phyloP scores from a whole-genome alignment of 768 basidiomycete genomes.

The Boletus edulis region DNA sequence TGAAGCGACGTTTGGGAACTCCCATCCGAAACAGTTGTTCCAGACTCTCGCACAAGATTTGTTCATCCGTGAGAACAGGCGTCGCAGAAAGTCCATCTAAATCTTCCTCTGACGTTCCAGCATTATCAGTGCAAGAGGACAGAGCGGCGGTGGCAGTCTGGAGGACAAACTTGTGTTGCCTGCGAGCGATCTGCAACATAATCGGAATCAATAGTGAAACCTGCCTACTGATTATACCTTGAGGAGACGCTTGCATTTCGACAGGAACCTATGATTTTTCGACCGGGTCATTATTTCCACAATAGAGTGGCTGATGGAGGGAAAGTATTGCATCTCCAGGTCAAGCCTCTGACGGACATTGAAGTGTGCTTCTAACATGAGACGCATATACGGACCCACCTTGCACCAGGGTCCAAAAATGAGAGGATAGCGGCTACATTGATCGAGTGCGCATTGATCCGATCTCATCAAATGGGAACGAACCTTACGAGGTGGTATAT shows the following conservation, averaged over 20 bases:
- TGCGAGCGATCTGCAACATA: slow-evolving; percentile 21
- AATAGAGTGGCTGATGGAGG: slow-evolving; percentile 50
- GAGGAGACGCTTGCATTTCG: slow-evolving; percentile 41
- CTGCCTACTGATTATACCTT: slow-evolving; percentile 39
- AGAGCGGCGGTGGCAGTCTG: slow-evolving; percentile 27
- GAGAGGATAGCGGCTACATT: slow-evolving; percentile 66
- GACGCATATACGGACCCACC: slow-evolving; percentile 37
- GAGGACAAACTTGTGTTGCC: slow-evolving; percentile 26
- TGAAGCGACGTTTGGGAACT: slow-evolving; percentile 43
- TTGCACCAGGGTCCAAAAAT: slow-evolving; percentile 70
- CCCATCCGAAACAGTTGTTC: slow-evolving; percentile 43
- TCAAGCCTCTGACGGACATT: slow-evolving; percentile 51
- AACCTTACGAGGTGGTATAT: slow-evolving; percentile 60
- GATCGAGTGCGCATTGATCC: slow-evolving; percentile 11
- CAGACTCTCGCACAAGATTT: slow-evolving; percentile 40
- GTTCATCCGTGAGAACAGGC: slow-evolving; percentile 31
- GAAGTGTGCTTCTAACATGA: neutral
- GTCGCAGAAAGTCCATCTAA: slow-evolving; percentile 2
- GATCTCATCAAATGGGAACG: slow-evolving; percentile 13
- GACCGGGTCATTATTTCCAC: slow-evolving; percentile 53
- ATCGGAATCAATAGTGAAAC: slow-evolving; percentile 12
- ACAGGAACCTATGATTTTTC: slow-evolving; percentile 43
- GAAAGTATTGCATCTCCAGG: slow-evolving; percentile 47
- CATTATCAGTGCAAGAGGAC: slow-evolving; percentile 17
- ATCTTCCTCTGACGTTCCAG: slow-evolving; percentile 13